These are phyloP conservation scores for Xylaria hypoxylon DNA, from an alignment of 2,329 filamentous ascomycete genomes.

Conservation along the genomic window DNA sequence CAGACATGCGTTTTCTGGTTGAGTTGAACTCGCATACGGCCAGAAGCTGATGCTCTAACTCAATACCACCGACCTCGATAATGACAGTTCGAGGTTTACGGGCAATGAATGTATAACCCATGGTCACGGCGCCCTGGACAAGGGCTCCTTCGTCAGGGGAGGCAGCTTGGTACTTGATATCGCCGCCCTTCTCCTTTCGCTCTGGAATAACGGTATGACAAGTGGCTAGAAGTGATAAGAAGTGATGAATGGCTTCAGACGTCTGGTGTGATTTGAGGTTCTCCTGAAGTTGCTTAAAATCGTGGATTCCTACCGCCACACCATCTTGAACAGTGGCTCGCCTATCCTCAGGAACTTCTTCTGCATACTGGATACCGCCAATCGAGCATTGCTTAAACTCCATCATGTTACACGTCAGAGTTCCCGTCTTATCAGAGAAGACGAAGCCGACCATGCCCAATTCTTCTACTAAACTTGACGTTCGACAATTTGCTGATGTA, in stretches of 20 bases:
- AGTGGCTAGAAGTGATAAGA: slow-evolving; percentile 85
- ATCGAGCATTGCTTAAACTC: slow-evolving; percentile 97
- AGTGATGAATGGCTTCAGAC: slow-evolving; percentile 75
- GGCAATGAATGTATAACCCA: slow-evolving; percentile 92
- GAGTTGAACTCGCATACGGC: slow-evolving; percentile 99
- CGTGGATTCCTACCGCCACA: slow-evolving; percentile 81
- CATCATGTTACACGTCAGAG: slow-evolving; percentile 98
- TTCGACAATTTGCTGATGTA: slow-evolving; percentile 94
- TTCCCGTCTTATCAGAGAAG: slow-evolving; percentile 98
- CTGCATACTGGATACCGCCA: slow-evolving; percentile 91
- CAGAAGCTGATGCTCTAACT: slow-evolving; percentile 87
- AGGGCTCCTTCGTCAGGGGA: slow-evolving; percentile 98
- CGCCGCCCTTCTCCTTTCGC: slow-evolving; percentile 77
- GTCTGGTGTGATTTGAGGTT: slow-evolving; percentile 72
- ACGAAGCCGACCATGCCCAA: slow-evolving; percentile 98
- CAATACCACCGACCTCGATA: slow-evolving; percentile 78
- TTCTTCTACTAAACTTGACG: slow-evolving; percentile 96
- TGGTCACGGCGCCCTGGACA: slow-evolving; percentile 85
- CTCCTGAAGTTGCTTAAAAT: slow-evolving; percentile 79
- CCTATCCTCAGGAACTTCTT: slow-evolving; percentile 91
- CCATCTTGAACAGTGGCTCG: slow-evolving; percentile 83
- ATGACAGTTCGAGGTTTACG: slow-evolving; percentile 90
- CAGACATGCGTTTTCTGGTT: slow-evolving; percentile 96
- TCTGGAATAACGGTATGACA: slow-evolving; percentile 99
- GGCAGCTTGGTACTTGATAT: slow-evolving; percentile 97